phyloP scores from a whole-genome alignment of 2,329 filamentous ascomycete species.

The Ceratocystis ficicola region DNA sequence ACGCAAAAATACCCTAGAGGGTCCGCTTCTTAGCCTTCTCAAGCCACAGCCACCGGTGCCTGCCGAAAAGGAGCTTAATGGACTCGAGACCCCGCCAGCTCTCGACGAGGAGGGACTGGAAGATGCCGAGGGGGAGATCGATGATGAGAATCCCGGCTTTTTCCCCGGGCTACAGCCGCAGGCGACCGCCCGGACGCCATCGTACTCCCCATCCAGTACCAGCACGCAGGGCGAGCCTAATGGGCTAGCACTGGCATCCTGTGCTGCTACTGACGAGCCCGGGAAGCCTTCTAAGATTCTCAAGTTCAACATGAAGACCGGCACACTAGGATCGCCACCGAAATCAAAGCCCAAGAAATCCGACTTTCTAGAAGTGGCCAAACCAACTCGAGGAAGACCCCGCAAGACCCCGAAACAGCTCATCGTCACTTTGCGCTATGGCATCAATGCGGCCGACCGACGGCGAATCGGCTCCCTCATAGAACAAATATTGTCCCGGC shows the following conservation, averaged over 20 bases:
- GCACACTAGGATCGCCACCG: constrained; percentile 50
- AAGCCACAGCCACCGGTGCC: constrained; percentile 10
- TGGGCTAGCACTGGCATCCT: constrained; percentile 14
- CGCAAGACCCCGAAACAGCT: constrained; percentile 27
- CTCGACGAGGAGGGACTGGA: constrained; percentile 14
- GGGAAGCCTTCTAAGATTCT: constrained; percentile 37
- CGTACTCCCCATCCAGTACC: constrained; percentile 10
- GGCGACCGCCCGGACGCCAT: constrained; percentile 8
- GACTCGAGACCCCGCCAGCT: constrained; percentile 12
- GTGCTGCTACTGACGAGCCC: constrained; percentile 12
- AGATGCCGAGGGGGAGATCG: constrained; percentile 20
- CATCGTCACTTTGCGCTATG: constrained; percentile 50
- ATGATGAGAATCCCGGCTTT: constrained; percentile 15
- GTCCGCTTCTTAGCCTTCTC: constrained; percentile 17
- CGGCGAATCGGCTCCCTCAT: constrained; percentile 47
- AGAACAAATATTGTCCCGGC: constrained; percentile 12
- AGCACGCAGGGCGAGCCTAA: constrained; percentile 1
- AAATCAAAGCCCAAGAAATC: constrained; percentile 35
- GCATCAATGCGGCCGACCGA: constrained; percentile 35
- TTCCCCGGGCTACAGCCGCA: constrained; percentile 1
- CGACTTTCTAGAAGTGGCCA: background rate
- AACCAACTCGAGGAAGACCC: constrained; percentile 12
- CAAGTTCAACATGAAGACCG: constrained; percentile 47
- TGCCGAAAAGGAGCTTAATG: background rate
- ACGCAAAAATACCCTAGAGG: constrained; percentile 14